Percentiles rank a stretch among this genome's conserved stretches.
phyloP scores from a whole-genome alignment of 345 rosid genomes.

The Melastoma malabathricum region DNA sequence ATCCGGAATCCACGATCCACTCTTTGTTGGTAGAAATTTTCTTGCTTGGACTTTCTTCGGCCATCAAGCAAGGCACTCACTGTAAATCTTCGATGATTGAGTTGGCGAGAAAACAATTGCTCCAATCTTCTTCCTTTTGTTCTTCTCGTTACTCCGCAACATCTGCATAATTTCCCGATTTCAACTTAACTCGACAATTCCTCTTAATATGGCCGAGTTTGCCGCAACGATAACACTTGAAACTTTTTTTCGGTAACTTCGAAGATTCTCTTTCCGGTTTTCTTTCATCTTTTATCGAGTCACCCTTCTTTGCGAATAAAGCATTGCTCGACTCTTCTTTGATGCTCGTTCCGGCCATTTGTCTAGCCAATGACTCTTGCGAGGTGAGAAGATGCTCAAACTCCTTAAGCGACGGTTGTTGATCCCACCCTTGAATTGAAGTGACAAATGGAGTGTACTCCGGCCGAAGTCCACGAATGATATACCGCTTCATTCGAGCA shows the following conservation, averaged over 20 bases:
- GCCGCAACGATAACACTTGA: neutral
- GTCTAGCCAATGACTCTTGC: constrained; percentile 3
- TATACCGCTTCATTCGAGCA: neutral
- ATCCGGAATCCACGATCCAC: constrained; percentile 7
- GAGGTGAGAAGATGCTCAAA: constrained; percentile 4
- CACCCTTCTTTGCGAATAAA: neutral
- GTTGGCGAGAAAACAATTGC: too few species aligned
- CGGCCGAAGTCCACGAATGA: neutral
- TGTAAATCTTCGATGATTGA: neutral
- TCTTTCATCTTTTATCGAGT: neutral
- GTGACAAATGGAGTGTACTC: neutral
- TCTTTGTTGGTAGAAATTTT: neutral
- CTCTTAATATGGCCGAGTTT: constrained; percentile 2
- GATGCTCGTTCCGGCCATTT: neutral
- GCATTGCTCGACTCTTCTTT: too few species aligned
- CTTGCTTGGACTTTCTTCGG: neutral
- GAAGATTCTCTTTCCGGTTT: neutral
- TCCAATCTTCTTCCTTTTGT: too few species aligned
- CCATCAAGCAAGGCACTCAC: neutral
- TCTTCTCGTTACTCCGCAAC: too few species aligned
- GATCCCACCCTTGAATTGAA: constrained; percentile 3
- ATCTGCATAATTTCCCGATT: neutral
- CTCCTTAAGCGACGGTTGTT: constrained; percentile 9
- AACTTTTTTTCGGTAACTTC: neutral
- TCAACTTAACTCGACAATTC: constrained; percentile 5